Evolutionary conservation across 495 filamentous ascomycete genomes (phyloP).

Genomic region (Melanomma pulvis-pyrius): DNA sequence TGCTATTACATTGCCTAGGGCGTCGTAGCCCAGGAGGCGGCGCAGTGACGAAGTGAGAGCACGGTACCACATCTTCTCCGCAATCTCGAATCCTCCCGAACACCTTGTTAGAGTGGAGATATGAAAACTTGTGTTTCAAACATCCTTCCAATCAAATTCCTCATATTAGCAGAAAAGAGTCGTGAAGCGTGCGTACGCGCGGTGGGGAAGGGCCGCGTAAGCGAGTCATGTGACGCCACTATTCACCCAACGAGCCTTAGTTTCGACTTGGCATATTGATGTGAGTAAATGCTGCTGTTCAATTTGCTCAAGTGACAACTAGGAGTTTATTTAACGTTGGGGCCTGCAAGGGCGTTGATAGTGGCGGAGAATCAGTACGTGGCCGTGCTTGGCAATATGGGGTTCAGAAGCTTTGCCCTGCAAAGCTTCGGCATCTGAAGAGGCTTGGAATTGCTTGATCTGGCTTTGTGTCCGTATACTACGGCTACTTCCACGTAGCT

Average conservation of each 20-base stretch:
- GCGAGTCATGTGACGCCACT: background rate
- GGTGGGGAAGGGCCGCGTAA: background rate
- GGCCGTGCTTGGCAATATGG: background rate
- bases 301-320: background rate
- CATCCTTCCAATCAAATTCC: background rate
- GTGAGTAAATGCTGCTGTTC: background rate
- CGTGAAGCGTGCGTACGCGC: background rate
- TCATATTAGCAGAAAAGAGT: background rate
- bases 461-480: no score
- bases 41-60: background rate
- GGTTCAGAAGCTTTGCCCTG: background rate
- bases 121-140: background rate
- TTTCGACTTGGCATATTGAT: background rate
- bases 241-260: background rate
- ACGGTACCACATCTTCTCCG: background rate
- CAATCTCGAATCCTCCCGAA: background rate
- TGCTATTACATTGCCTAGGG: no score
- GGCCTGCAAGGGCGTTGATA: background rate
- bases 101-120: background rate
- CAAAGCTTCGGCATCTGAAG: background rate
- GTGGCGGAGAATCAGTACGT: background rate
- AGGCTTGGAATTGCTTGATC: background rate
- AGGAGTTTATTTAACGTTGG: background rate
- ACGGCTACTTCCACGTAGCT: no score
- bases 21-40: background rate